phyloP scores from a whole-genome alignment of 2,329 filamentous ascomycete species.

The Clarireedia paspali region DNA sequence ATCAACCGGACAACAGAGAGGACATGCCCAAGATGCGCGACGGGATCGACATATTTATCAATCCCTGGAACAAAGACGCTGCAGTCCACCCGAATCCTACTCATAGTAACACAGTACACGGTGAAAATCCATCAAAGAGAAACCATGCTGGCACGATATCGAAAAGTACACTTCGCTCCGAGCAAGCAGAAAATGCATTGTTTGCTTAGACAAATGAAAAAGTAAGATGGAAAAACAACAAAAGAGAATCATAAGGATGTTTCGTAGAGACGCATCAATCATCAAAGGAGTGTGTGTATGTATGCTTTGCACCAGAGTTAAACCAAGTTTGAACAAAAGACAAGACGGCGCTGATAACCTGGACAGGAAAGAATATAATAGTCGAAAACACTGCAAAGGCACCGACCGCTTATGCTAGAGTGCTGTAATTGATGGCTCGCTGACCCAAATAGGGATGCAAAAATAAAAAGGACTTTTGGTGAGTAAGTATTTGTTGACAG shows the following conservation, averaged over 20 bases:
- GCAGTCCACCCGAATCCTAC: too few species aligned
- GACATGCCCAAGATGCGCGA: too few species aligned
- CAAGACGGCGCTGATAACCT: not conserved
- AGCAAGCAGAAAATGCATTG: too few species aligned
- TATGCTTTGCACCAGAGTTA: not conserved
- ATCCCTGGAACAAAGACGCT: too few species aligned
- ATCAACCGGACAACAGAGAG: too few species aligned
- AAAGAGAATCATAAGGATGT: not conserved
- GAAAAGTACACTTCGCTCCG: too few species aligned
- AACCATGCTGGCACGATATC: too few species aligned
- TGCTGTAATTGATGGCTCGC: not conserved
- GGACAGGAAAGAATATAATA: not conserved
- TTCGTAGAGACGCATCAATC: not conserved
- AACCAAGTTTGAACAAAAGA: not conserved
- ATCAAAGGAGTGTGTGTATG: not conserved
- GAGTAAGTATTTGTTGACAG: not conserved
- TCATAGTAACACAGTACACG: too few species aligned
- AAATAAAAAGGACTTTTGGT: not conserved
- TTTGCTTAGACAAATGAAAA: too few species aligned
- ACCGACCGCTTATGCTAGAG: not conserved
- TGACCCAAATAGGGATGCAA: not conserved
- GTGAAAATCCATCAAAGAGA: too few species aligned
- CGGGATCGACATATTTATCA: too few species aligned
- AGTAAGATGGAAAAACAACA: too few species aligned
- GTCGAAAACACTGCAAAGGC: not conserved